Evolutionary conservation across 192 early-diverging fungal species (phyloP), one percentile per base, ranked within the genome.

Genomic region (Coemansia sp.): DNA sequence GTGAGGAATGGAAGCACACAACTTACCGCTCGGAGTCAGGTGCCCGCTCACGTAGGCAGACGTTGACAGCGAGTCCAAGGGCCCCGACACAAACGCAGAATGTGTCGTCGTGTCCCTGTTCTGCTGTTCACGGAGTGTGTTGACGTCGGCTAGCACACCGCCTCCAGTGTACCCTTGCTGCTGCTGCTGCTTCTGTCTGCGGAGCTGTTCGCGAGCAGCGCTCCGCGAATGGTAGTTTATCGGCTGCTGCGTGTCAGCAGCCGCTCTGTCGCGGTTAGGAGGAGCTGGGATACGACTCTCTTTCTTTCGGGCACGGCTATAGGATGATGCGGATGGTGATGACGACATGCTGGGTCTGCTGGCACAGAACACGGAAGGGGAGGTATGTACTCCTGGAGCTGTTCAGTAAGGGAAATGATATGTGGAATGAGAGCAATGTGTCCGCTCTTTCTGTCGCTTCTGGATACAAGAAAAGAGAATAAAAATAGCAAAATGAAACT

Each of bases 11-110:
- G 8, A 52, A 52, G 49, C 20, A 22, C 23, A 25, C 22, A 34
- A 55, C 76, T 74, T 79, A 79, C 76, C 76, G 17, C 67, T 66
- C 0, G 76, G 76, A 29, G 76, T 74, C 76, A 79, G 50, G 62
- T 79, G 76, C n/a, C 76, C 76, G 65, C 76, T 79, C 41, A 74
- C 76, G 40, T 74, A 79, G 63, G 63, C 72, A 19, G 76, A 79
- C 13, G 66, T 67, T 40, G 71, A 36, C 33, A 74, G 46, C 23
- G 76, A 74, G 41, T 79, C 71, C 20, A 66, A 61, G 11, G 76
- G 76, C 9, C 71, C 70, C 8, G 76, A 38, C 2, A 46, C 68
- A 68, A 79, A 79, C 23, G 67, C 60, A 0, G 72, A 33, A 58
- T 65, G 71, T 19, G 55, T n/a, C 23, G 55, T 9, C 33, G 49